These are phyloP conservation scores for Dactylellina sp. DNA, from an alignment of 2,329 filamentous ascomycete genomes.

Conservation along the genomic window DNA sequence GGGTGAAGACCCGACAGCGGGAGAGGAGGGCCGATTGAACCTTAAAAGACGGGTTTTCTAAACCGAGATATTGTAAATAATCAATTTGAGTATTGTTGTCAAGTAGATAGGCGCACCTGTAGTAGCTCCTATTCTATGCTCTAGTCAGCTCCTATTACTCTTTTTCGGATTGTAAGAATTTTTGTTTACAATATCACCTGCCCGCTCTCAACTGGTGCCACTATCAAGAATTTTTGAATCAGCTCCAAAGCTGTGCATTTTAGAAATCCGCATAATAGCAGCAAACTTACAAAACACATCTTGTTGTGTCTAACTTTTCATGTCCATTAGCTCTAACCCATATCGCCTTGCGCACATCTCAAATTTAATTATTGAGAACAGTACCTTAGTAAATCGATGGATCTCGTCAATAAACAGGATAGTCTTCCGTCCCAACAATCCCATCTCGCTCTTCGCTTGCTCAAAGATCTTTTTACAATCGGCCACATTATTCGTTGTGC, in stretches of 20 bases:
- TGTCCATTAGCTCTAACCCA: constrained; percentile 22
- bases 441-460: constrained; percentile 78
- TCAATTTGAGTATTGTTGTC: neutral
- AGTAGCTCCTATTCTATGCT: constrained; percentile 79
- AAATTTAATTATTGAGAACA: neutral
- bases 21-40: constrained; percentile 88
- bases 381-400: constrained; percentile 66
- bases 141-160: constrained; percentile 1
- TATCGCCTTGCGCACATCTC: too few species aligned
- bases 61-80: neutral
- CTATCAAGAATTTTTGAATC: constrained; percentile 1
- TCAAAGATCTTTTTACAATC: constrained; percentile 70
- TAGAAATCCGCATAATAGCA: neutral
- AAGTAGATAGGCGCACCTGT: constrained; percentile 69
- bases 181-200: constrained; percentile 76
- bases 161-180: neutral
- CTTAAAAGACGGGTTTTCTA: constrained; percentile 86
- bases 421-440: constrained; percentile 85
- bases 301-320: constrained; percentile 76
- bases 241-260: neutral
- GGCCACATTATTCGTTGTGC: constrained; percentile 84
- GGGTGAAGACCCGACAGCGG: constrained; percentile 88
- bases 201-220: constrained; percentile 90
- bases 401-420: constrained; percentile 99
- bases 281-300: constrained; percentile 76